These are phyloP conservation scores for Myotisia sp. DNA, from an alignment of 2,329 filamentous ascomycete genomes.

Conservation along the genomic window DNA sequence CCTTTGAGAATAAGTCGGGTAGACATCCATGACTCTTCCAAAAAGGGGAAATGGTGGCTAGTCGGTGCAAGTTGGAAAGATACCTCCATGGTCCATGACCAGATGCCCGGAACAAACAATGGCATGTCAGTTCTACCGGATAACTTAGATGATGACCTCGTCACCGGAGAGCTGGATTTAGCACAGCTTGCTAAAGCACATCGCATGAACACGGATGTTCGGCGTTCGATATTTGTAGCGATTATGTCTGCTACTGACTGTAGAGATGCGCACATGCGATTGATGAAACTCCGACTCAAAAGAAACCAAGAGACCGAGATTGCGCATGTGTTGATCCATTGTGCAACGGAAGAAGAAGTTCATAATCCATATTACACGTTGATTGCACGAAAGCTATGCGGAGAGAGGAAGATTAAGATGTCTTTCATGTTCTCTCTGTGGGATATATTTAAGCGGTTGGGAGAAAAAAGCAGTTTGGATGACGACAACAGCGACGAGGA, in stretches of 20 bases:
- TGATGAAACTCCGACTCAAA: slow-evolving; percentile 72
- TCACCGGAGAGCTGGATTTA: slow-evolving; percentile 45
- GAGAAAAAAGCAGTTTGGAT: slow-evolving; percentile 50
- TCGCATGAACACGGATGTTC: slow-evolving; percentile 73
- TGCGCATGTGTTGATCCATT: slow-evolving; percentile 74
- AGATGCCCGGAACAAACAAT: slow-evolving; percentile 17
- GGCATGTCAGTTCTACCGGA: slow-evolving; percentile 9
- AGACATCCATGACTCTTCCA: slow-evolving; percentile 72
- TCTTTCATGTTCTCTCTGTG: slow-evolving; percentile 79
- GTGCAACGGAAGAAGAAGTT: slow-evolving; percentile 62
- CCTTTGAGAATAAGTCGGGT: slow-evolving; percentile 67
- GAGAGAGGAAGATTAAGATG: slow-evolving; percentile 52
- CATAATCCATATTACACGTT: slow-evolving; percentile 93
- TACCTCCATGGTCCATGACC: neutral
- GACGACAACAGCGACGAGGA: slow-evolving; percentile 51
- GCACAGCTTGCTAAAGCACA: slow-evolving; percentile 61
- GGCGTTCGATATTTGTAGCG: slow-evolving; percentile 82
- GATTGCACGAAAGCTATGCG: slow-evolving; percentile 64
- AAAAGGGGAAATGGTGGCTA: slow-evolving; percentile 95
- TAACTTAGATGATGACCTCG: slow-evolving; percentile 28
- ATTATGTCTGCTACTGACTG: slow-evolving; percentile 75
- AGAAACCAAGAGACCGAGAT: slow-evolving; percentile 76
- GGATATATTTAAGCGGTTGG: slow-evolving; percentile 70
- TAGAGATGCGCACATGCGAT: slow-evolving; percentile 65
- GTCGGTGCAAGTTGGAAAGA: slow-evolving; percentile 79